phyloP scores from a whole-genome alignment of 2,329 filamentous ascomycete genomes.

The Penicillium thymicola region DNA sequence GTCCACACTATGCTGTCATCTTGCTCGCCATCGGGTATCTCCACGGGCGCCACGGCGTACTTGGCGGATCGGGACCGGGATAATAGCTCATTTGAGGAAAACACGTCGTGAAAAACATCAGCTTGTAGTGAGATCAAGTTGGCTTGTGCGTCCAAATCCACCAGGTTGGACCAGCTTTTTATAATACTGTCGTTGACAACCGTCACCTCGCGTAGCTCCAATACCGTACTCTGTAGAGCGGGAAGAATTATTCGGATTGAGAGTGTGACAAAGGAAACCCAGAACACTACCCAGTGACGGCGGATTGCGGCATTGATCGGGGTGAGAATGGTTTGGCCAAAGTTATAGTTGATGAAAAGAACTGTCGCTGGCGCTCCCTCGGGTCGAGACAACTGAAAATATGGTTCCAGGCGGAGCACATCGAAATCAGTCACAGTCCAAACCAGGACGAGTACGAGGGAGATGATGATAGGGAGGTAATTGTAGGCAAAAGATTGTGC shows the following conservation, averaged over 20 bases:
- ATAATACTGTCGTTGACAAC: conserved; percentile 20
- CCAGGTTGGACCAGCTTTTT: conserved; percentile 30
- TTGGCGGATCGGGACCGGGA: conserved; percentile 26
- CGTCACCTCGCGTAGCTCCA: conserved; percentile 31
- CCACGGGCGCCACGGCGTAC: conserved; percentile 34
- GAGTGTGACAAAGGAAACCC: conserved; percentile 32
- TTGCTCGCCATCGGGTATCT: conserved; percentile 25
- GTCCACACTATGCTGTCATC: conserved; percentile 30
- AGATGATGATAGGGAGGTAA: conserved; percentile 44
- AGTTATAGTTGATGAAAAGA: conserved; percentile 38
- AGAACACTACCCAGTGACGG: conserved; percentile 32
- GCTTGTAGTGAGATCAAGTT: conserved; percentile 32
- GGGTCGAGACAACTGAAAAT: conserved; percentile 41
- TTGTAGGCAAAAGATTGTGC: conserved; percentile 35
- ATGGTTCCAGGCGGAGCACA: conserved; percentile 50
- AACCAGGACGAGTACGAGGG: conserved; percentile 46
- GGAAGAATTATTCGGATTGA: conserved; percentile 34
- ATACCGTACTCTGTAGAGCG: conserved; percentile 31
- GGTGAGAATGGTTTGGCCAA: conserved; percentile 35
- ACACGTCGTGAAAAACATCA: conserved; percentile 18
- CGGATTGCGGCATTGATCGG: conserved; percentile 32
- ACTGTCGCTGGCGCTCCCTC: conserved; percentile 33
- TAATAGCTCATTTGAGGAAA: conserved; percentile 17
- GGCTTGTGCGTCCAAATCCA: conserved; percentile 28
- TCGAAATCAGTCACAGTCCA: conserved; percentile 52